A percentile compares a stretch with the other conserved stretches of the same genome.
phyloP scores from a whole-genome alignment of 805 yeast species.

The Suhomyces faveliae region DNA sequence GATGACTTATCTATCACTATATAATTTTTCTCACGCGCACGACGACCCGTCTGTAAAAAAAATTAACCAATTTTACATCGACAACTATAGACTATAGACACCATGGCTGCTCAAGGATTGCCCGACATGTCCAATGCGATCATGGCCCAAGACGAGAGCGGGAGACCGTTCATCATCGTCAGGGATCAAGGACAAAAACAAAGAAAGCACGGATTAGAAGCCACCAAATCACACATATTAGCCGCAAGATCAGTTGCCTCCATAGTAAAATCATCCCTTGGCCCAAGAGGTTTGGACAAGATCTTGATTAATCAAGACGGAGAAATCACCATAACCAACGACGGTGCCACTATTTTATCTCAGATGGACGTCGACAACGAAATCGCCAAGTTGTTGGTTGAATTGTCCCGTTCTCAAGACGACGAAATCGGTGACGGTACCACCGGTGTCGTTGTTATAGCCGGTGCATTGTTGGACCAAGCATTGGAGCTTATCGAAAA shows the following conservation, averaged over 20 bases:
- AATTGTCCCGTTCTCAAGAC: conserved; percentile 91
- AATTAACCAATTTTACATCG: background rate
- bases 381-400: conserved; percentile 92
- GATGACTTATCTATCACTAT: too few relatives aligned
- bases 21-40: background rate
- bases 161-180: conserved; percentile 97
- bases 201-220: conserved; percentile 51
- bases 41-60: background rate
- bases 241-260: conserved; percentile 96
- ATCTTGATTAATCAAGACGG: conserved; percentile 95
- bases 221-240: conserved; percentile 75
- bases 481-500: conserved; percentile 92
- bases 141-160: conserved; percentile 99
- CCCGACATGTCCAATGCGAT: conserved; percentile 98
- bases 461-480: conserved; percentile 91
- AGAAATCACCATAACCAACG: conserved; percentile 96
- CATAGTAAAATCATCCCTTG: conserved; percentile 87
- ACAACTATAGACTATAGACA: background rate
- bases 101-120: conserved; percentile 35
- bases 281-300: conserved; percentile 98
- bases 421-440: conserved; percentile 99
- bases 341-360: conserved; percentile 94
- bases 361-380: conserved; percentile 96
- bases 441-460: conserved; percentile 96
- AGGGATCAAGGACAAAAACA: conserved; percentile 80